phyloP scores from a whole-genome alignment of 495 filamentous ascomycete species.

The Cercophora newfieldiana region DNA sequence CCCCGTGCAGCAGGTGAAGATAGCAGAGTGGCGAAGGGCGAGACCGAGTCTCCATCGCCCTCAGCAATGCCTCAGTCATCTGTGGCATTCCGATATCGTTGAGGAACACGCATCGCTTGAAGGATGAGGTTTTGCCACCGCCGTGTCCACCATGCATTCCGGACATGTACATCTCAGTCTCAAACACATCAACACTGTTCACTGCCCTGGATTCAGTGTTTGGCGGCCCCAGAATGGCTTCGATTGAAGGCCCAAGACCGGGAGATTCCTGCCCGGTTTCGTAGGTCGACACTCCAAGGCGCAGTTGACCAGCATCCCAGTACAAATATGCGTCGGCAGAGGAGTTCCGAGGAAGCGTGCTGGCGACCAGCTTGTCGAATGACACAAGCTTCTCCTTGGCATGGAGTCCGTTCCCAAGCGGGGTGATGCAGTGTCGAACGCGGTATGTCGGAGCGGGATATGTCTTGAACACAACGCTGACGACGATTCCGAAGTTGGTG shows the following conservation, averaged over 20 bases:
- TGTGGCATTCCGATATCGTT: conserved; percentile 47
- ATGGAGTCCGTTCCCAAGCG: conserved; percentile 43
- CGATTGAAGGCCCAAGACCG: conserved; percentile 18
- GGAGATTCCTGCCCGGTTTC: conserved; percentile 40
- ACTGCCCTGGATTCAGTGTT: conserved; percentile 40
- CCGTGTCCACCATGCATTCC: conserved; percentile 61
- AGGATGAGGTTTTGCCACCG: conserved; percentile 59
- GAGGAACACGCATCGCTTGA: conserved; percentile 66
- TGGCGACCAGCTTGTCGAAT: conserved; percentile 48
- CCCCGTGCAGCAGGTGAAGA: conserved; percentile 64
- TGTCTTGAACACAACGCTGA: conserved; percentile 58
- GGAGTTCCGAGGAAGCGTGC: conserved; percentile 42
- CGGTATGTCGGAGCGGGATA: conserved; percentile 46
- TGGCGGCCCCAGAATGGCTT: conserved; percentile 40
- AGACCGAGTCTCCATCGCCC: conserved; percentile 49
- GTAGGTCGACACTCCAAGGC: conserved; percentile 57
- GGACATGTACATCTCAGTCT: conserved; percentile 63
- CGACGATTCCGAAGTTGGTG: conserved; percentile 63
- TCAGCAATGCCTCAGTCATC: conserved; percentile 43
- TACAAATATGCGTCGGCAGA: conserved; percentile 63
- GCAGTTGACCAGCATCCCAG: conserved; percentile 48
- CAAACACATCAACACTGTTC: conserved; percentile 55
- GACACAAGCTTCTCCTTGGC: conserved; percentile 40
- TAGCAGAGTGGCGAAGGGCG: conserved; percentile 60
- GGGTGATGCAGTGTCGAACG: conserved; percentile 53